Conservation (phyloP, 2,329 filamentous ascomycete species). For the Aschersonia sp. region DNA sequence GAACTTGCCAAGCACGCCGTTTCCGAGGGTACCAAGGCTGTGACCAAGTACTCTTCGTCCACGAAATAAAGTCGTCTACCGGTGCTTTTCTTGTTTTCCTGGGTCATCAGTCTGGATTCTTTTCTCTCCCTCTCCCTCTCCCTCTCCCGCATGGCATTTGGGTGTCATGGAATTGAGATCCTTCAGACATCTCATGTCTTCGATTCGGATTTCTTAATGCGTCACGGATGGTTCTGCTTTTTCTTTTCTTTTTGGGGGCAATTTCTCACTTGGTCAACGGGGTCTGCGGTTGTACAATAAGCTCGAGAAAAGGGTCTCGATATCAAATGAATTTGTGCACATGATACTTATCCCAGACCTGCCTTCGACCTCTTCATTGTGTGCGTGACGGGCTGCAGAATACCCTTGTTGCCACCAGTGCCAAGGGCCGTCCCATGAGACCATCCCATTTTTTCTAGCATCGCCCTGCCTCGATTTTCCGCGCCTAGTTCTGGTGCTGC, state of each 20-base stretch:
- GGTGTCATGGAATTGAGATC: conserved; percentile 41
- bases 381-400: conserved; percentile 71
- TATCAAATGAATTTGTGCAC: conserved; percentile 45
- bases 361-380: conserved; percentile 77
- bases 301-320: conserved; percentile 47
- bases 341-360: conserved; percentile 52
- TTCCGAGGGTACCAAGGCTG: conserved; percentile 98
- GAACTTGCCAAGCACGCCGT: conserved; percentile 99
- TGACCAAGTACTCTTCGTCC: conserved; percentile 99
- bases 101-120: conserved; percentile 36
- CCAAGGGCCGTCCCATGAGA: conserved; percentile 73
- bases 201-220: conserved; percentile 47
- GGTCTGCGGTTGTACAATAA: conserved; percentile 63
- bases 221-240: conserved; percentile 57
- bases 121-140: conserved; percentile 8
- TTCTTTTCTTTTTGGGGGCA: conserved; percentile 50
- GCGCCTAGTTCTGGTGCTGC: conserved; percentile 69
- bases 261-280: conserved; percentile 55
- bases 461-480: conserved; percentile 69
- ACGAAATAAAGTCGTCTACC: conserved; percentile 67
- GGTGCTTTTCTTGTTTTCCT: conserved; percentile 40
- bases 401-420: conserved; percentile 70
- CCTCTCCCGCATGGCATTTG: conserved; percentile 31
- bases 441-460: conserved; percentile 98
- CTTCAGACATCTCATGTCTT: conserved; percentile 20